Evolutionary conservation across 352 stramenopile genomes (phyloP), one percentile per base, ranked within the genome.

Genomic region (Phytophthora sp.): DNA sequence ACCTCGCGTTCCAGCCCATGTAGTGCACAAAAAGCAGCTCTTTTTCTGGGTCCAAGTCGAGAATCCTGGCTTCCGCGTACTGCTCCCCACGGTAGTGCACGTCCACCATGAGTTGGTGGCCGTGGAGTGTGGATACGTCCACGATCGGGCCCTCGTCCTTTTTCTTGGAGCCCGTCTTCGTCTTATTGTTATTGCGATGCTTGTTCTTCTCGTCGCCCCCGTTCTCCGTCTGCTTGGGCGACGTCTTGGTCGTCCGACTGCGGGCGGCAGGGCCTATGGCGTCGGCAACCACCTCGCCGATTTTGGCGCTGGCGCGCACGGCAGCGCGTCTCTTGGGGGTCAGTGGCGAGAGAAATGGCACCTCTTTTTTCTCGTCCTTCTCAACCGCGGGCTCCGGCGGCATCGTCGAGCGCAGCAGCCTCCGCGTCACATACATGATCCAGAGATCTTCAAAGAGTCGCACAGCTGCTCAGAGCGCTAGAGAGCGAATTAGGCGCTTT

Each of bases 1-100:
- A 89, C 8, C 85, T 77, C 2, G 82, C 51, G 63, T 93, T 93
- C 82, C 82, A 93, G 39, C 85, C 82, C 52, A 93, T 84, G 62
- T 90, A 91, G 50, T 93, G 85, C 41, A 91, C 76, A 24, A 80
- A 90, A 20, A 86, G 55, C 12, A 70, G 47, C 21, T 75, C 49
- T 24, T 76, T 67, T 1, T 58, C 36, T 9, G 55, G 46, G 50
- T 91, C 65, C 26, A 90, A 39, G 13, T 82, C 63, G 35, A 91
- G 24, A 26, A 93, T 73, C 35, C 83, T 83, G 33, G 80, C 85
- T 60, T 91, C 82, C 7, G 76, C 74, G 75, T 81, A 93, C 50
- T 80, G 71, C 7, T 90, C 73, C 35, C 69, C 51, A 16, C 70
- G 49, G 45, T 90, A 85, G 7, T 73, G 79, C 11, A 86, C 82